Evolutionary conservation across 306 rosid species (phyloP).

Genomic region (Acacia melanoxylon): DNA sequence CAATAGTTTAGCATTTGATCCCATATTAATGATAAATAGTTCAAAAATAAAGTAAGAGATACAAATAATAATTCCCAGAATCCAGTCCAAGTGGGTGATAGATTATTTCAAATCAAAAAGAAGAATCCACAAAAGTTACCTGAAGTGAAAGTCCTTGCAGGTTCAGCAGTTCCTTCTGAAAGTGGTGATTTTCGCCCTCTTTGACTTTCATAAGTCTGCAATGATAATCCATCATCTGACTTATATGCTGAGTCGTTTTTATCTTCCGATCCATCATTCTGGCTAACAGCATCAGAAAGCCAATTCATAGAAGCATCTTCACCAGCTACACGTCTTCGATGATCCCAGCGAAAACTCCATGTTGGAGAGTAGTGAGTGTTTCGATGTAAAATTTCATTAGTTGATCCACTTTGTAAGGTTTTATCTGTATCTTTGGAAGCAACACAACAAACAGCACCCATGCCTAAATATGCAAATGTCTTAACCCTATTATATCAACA

Average conservation of each 20-base stretch:
- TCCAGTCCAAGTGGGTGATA: slow-evolving; percentile 9
- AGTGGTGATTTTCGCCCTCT: slow-evolving; percentile 31
- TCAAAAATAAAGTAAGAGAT: slow-evolving; percentile 9
- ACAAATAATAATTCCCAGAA: not conserved
- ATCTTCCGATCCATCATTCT: slow-evolving; percentile 38
- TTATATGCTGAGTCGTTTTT: slow-evolving; percentile 32
- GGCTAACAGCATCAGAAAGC: slow-evolving; percentile 41
- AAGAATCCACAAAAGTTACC: slow-evolving; percentile 35
- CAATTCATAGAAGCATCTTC: slow-evolving; percentile 45
- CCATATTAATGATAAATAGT: not conserved
- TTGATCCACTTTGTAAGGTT: slow-evolving; percentile 38
- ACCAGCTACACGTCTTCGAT: slow-evolving; percentile 52
- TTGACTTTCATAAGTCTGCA: slow-evolving; percentile 36
- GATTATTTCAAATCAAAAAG: not conserved
- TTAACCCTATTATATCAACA: slow-evolving; percentile 28
- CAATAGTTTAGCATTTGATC: not conserved
- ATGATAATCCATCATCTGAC: slow-evolving; percentile 42
- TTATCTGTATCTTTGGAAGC: slow-evolving; percentile 43
- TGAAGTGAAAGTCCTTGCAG: slow-evolving; percentile 22
- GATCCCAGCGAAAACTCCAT: slow-evolving; percentile 54
- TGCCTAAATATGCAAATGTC: slow-evolving; percentile 21
- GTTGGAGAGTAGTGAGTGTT: slow-evolving; percentile 44
- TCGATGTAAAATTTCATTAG: slow-evolving; percentile 33
- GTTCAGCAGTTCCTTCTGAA: slow-evolving; percentile 35
- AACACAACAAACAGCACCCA: slow-evolving; percentile 57